Percentiles rank a stretch among this genome's conserved stretches.
These are phyloP conservation scores for Saccharomyces pastorianus DNA, from an alignment of 1,139 yeast species.

Conservation along the genomic window DNA sequence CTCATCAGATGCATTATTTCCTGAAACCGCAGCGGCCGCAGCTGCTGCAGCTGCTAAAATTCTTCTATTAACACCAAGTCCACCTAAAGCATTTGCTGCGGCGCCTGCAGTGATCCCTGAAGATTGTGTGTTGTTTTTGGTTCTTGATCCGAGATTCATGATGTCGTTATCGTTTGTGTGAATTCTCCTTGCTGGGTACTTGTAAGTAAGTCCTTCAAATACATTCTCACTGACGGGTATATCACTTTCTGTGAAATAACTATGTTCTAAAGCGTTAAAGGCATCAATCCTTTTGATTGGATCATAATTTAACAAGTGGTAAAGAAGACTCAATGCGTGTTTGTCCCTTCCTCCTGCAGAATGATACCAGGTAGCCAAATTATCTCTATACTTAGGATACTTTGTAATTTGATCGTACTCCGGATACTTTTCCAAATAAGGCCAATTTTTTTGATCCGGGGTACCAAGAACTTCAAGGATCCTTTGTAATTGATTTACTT, in stretches of 20 bases:
- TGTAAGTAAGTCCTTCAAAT: slow-evolving; percentile 53
- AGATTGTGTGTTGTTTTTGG: slow-evolving; percentile 19
- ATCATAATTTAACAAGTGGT: slow-evolving; percentile 66
- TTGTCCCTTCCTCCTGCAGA: slow-evolving; percentile 67
- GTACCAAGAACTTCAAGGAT: slow-evolving; percentile 87
- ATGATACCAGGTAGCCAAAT: slow-evolving; percentile 76
- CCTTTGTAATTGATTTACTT: slow-evolving; percentile 82
- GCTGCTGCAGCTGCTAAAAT: slow-evolving; percentile 33
- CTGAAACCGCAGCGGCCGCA: slow-evolving; percentile 33
- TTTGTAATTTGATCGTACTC: slow-evolving; percentile 65
- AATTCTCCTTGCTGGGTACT: slow-evolving; percentile 65
- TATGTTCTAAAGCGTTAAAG: slow-evolving; percentile 62
- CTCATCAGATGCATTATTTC: slow-evolving; percentile 18
- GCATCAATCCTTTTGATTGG: slow-evolving; percentile 79
- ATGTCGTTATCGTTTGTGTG: slow-evolving; percentile 75
- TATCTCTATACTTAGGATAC: slow-evolving; percentile 58
- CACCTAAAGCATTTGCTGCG: slow-evolving; percentile 25
- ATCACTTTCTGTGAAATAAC: slow-evolving; percentile 49
- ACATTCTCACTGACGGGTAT: slow-evolving; percentile 67
- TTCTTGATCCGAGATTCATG: slow-evolving; percentile 25
- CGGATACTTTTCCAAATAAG: slow-evolving; percentile 69
- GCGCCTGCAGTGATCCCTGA: slow-evolving; percentile 17
- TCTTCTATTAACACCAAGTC: slow-evolving; percentile 30
- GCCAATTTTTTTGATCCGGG: slow-evolving; percentile 73
- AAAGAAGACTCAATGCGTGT: slow-evolving; percentile 57